These are phyloP conservation scores for Fusarium clavum DNA, from an alignment of 2,329 filamentous ascomycete genomes.

Conservation along the genomic window DNA sequence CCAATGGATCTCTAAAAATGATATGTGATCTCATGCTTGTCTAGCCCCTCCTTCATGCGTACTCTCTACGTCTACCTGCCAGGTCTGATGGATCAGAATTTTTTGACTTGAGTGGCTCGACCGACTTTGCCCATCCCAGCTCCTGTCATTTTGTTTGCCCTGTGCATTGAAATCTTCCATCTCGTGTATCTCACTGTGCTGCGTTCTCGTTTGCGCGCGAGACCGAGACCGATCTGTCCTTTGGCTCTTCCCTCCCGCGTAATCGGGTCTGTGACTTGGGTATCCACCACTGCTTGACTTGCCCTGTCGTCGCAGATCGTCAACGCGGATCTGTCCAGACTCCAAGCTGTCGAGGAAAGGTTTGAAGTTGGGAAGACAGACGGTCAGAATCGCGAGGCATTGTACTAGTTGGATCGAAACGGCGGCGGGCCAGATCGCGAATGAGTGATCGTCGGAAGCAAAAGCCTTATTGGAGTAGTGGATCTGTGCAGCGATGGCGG, in stretches of 20 bases:
- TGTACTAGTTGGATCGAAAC: slow-evolving; percentile 45
- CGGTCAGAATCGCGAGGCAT: slow-evolving; percentile 45
- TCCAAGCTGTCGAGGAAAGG: slow-evolving; percentile 48
- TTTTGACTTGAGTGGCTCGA: slow-evolving; percentile 47
- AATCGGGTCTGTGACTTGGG: slow-evolving; percentile 34
- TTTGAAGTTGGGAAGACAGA: slow-evolving; percentile 48
- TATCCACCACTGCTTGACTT: slow-evolving; percentile 44
- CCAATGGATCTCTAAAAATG: not conserved
- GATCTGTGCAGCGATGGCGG: slow-evolving; percentile 46
- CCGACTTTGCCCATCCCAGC: slow-evolving; percentile 36
- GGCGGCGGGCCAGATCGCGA: slow-evolving; percentile 42
- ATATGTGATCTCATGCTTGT: not conserved
- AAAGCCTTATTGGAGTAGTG: slow-evolving; percentile 43
- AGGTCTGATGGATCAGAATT: slow-evolving; percentile 47
- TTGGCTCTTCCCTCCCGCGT: slow-evolving; percentile 39
- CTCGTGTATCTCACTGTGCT: slow-evolving; percentile 30
- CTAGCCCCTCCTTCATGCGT: slow-evolving; percentile 9
- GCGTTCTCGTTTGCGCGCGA: slow-evolving; percentile 12
- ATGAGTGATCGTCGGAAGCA: slow-evolving; percentile 38
- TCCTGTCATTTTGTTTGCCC: slow-evolving; percentile 2
- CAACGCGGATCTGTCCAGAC: slow-evolving; percentile 47
- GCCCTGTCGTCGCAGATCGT: slow-evolving; percentile 46
- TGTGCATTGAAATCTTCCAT: slow-evolving; percentile 25
- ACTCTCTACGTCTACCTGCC: slow-evolving; percentile 46
- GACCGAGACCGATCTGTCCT: slow-evolving; percentile 35